Conservation (phyloP, 2,329 filamentous ascomycete species). For the Botrytis byssoidea region DNA sequence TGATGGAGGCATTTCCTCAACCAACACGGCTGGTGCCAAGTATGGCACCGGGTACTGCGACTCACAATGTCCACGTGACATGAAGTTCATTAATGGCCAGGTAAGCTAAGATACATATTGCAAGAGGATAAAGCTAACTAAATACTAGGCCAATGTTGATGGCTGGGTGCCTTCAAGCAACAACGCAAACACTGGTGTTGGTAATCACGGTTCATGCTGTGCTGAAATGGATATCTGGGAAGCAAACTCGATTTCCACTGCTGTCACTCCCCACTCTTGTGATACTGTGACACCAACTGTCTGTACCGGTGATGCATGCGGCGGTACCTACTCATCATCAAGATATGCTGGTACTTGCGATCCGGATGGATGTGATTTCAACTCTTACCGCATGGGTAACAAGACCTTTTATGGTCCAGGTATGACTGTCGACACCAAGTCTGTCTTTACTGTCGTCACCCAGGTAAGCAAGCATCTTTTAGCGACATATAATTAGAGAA, state of each 20-base stretch:
- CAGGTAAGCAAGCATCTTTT: constrained; percentile 39
- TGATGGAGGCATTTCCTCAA: constrained; percentile 55
- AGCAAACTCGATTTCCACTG: constrained; percentile 57
- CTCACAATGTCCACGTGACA: constrained; percentile 54
- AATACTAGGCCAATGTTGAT: constrained; percentile 14
- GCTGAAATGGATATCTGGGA: constrained; percentile 69
- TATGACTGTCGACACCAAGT: constrained; percentile 52
- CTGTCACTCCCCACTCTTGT: constrained; percentile 59
- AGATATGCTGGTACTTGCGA: constrained; percentile 58
- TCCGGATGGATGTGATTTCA: constrained; percentile 62
- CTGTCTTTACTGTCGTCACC: constrained; percentile 57
- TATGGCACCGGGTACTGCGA: constrained; percentile 66
- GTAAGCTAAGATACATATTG: constrained; percentile 34
- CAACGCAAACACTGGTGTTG: constrained; percentile 52
- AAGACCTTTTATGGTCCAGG: constrained; percentile 55
- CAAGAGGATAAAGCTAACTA: not conserved
- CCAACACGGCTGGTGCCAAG: constrained; percentile 56
- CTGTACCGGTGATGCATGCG: constrained; percentile 44
- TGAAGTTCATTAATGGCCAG: constrained; percentile 54
- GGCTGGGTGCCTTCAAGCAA: constrained; percentile 40
- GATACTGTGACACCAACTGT: constrained; percentile 42
- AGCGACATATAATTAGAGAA: not conserved
- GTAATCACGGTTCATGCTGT: constrained; percentile 60
- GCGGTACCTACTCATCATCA: constrained; percentile 44
- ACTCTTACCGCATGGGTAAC: constrained; percentile 58